phyloP scores from a whole-genome alignment of 495 filamentous ascomycete genomes.

The Acidiella bohemica region DNA sequence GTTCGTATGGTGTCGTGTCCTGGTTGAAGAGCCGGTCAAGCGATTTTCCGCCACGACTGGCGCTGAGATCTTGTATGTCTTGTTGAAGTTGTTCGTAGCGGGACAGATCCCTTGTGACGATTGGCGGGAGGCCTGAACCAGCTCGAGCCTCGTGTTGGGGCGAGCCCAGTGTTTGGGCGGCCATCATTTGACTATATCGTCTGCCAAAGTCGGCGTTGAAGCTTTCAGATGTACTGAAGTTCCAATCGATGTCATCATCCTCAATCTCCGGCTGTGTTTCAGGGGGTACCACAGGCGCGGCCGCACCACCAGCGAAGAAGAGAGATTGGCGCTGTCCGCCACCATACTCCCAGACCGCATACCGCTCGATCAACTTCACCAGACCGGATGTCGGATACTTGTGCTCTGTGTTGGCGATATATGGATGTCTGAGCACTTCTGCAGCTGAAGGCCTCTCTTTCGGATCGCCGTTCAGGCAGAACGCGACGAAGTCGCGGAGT shows the following conservation, averaged over 20 bases:
- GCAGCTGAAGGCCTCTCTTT: conserved; percentile 58
- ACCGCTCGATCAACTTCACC: conserved; percentile 63
- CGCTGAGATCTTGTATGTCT: conserved; percentile 10
- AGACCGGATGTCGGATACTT: conserved; percentile 49
- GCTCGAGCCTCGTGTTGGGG: conserved; percentile 2
- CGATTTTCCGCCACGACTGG: conserved; percentile 20
- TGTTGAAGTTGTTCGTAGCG: conserved; percentile 17
- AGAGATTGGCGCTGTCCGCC: conserved; percentile 77
- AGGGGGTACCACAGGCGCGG: conserved; percentile 39
- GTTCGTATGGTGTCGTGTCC: conserved; percentile 19
- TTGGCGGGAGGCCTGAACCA: conserved; percentile 16
- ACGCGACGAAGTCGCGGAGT: conserved; percentile 64
- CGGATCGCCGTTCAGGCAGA: conserved; percentile 64
- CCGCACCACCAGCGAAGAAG: conserved; percentile 62
- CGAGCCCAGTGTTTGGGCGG: neutral
- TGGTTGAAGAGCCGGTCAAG: conserved; percentile 27
- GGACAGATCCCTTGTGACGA: conserved; percentile 13
- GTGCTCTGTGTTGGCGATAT: conserved; percentile 48
- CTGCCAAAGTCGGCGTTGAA: conserved; percentile 46
- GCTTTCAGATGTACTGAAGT: conserved; percentile 75
- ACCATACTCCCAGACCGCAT: conserved; percentile 70
- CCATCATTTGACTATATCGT: conserved; percentile 13
- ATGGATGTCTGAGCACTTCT: conserved; percentile 49
- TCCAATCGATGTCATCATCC: conserved; percentile 64
- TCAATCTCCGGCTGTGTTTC: conserved; percentile 18